A percentile compares a stretch with the other conserved stretches of the same genome.
Evolutionary conservation across 805 yeast genomes (phyloP).

Genomic region (Kockiozyma suomiensis): DNA sequence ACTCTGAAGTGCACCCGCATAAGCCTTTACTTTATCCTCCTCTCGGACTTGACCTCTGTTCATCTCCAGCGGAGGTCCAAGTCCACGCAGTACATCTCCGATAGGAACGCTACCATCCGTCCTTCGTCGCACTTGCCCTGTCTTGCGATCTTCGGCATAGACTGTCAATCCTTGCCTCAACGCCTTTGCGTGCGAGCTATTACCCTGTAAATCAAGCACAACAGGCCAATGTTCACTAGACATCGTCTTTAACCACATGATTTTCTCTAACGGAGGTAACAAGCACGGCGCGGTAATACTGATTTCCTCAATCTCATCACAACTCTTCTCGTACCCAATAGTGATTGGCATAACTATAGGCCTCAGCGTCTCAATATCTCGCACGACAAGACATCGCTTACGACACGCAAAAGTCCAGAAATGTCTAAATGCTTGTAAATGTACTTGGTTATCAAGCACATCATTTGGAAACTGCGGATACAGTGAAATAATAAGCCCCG

Average conservation of each 20-base stretch:
- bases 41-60: background rate
- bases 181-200: slow-evolving; percentile 23
- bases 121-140: slow-evolving; percentile 8
- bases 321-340: slow-evolving; percentile 41
- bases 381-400: slow-evolving; percentile 74
- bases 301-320: slow-evolving; percentile 37
- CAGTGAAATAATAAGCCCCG: slow-evolving; percentile 70
- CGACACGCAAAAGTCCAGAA: slow-evolving; percentile 88
- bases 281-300: slow-evolving; percentile 27
- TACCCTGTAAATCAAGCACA: slow-evolving; percentile 19
- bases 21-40: background rate
- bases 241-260: slow-evolving; percentile 7
- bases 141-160: slow-evolving; percentile 19
- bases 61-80: slow-evolving; percentile 5
- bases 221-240: slow-evolving; percentile 30
- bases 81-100: slow-evolving; percentile 12
- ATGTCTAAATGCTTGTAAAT: slow-evolving; percentile 82
- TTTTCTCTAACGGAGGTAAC: slow-evolving; percentile 24
- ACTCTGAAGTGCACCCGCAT: background rate
- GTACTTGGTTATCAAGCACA: slow-evolving; percentile 54
- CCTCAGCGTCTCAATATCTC: slow-evolving; percentile 65
- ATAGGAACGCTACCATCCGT: slow-evolving; percentile 10
- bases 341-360: slow-evolving; percentile 43
- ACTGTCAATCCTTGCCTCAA: slow-evolving; percentile 22
- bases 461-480: slow-evolving; percentile 67